Conservation (phyloP, 2,329 filamentous ascomycete species). For the Paraphaeosphaeria sporulosa region DNA sequence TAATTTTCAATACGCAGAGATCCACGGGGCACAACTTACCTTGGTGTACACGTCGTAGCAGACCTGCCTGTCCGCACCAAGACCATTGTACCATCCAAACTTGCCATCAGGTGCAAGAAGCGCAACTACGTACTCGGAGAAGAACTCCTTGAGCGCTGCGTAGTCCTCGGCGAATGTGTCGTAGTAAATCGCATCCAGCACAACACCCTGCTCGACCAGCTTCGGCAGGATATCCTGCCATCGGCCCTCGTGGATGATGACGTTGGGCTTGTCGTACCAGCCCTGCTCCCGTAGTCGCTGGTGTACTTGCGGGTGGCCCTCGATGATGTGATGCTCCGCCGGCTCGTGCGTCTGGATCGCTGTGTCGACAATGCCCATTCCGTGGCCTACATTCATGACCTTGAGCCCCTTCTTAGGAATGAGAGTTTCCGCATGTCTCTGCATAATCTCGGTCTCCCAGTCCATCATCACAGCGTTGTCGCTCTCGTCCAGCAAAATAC, state of each 20-base stretch:
- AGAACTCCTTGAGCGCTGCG: constrained; percentile 47
- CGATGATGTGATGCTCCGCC: constrained; percentile 79
- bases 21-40: constrained; percentile 24
- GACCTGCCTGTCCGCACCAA: constrained; percentile 49
- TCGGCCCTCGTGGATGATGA: constrained; percentile 70
- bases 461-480: constrained; percentile 93
- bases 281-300: constrained; percentile 71
- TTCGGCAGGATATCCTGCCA: constrained; percentile 83
- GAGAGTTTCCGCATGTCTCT: constrained; percentile 73
- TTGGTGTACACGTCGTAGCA: constrained; percentile 51
- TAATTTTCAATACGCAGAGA: constrained; percentile 8
- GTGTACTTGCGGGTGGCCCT: constrained; percentile 82
- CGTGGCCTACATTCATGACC: constrained; percentile 86
- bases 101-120: constrained; percentile 42
- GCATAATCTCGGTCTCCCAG: constrained; percentile 90
- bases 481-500: constrained; percentile 71
- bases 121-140: constrained; percentile 46
- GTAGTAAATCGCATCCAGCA: constrained; percentile 73
- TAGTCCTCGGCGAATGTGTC: constrained; percentile 51
- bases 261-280: constrained; percentile 69
- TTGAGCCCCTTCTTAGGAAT: constrained; percentile 68
- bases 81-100: constrained; percentile 50
- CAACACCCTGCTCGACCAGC: constrained; percentile 71
- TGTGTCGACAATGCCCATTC: constrained; percentile 86
- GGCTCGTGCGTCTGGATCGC: constrained; percentile 76